Percentiles rank a stretch among this genome's conserved stretches.
Conservation (phyloP, 345 rosid genomes). For the Reutealis trisperma region DNA sequence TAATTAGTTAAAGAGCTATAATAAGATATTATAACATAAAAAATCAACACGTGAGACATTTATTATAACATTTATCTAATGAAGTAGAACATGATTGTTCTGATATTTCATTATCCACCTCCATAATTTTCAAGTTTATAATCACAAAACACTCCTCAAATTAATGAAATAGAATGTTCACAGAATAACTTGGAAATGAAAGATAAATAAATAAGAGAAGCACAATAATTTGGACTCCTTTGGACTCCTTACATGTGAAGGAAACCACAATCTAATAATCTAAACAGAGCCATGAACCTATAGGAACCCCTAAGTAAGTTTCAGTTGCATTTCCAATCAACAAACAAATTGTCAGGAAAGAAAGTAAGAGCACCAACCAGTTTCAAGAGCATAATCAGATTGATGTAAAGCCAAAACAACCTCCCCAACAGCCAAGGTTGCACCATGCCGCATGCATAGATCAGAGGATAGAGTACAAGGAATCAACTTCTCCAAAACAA, state of each 20-base stretch:
- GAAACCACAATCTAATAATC: neutral
- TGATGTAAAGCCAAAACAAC: constrained; percentile 72
- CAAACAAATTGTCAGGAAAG: constrained; percentile 5
- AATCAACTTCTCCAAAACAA: constrained; percentile 67
- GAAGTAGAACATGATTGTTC: neutral
- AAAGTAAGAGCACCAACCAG: constrained; percentile 54
- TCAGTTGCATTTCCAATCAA: constrained; percentile 18
- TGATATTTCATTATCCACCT: neutral
- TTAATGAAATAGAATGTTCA: neutral
- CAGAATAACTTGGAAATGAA: neutral
- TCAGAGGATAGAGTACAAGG: constrained; percentile 88
- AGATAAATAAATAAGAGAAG: neutral
- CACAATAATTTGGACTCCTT: neutral
- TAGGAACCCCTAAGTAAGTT: neutral
- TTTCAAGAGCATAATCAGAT: constrained; percentile 51
- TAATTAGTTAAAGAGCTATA: neutral
- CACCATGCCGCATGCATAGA: constrained; percentile 92
- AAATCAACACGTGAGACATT: neutral
- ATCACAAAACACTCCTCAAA: neutral
- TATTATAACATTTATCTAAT: neutral
- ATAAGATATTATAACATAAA: neutral
- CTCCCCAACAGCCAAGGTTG: constrained; percentile 86
- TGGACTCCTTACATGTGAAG: neutral
- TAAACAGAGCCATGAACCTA: neutral
- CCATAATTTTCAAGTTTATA: neutral